A percentile compares a stretch with the other conserved stretches of the same genome.
These are phyloP conservation scores for Sphaerobolus stellatus DNA, from an alignment of 1,284 basidiomycete genomes.

Conservation along the genomic window DNA sequence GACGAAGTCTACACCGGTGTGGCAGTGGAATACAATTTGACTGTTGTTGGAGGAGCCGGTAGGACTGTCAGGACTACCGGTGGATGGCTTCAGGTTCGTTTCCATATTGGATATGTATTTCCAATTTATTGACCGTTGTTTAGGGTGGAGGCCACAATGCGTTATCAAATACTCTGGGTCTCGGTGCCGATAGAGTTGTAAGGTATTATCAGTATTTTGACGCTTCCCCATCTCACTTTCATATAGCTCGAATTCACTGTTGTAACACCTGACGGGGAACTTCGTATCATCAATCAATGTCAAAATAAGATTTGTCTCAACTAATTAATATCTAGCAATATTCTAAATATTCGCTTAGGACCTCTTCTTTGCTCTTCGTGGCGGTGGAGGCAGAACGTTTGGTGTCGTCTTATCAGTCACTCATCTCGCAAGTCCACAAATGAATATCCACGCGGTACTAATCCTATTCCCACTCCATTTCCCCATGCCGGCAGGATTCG, in stretches of 20 bases:
- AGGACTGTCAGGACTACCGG: conserved; percentile 26
- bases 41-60: conserved; percentile 27
- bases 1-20: conserved; percentile 29
- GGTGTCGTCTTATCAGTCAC: conserved; percentile 39
- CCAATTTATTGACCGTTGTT: background rate
- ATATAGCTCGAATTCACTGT: conserved; percentile 40
- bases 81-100: conserved; percentile 24
- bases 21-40: conserved; percentile 32
- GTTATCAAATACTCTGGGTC: conserved; percentile 32
- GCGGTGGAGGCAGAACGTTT: conserved; percentile 39
- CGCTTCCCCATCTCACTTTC: background rate
- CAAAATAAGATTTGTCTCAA: conserved; percentile 28
- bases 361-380: conserved; percentile 46
- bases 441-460: conserved; percentile 29
- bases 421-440: conserved; percentile 33
- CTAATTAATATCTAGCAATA: background rate
- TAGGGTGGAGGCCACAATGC: conserved; percentile 53
- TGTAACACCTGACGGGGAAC: conserved; percentile 41
- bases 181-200: conserved; percentile 25
- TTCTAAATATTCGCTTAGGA: conserved; percentile 20
- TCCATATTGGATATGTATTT: background rate
- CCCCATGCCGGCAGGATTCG: background rate
- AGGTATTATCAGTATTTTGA: background rate
- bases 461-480: conserved; percentile 13
- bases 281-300: conserved; percentile 37